Conservation (phyloP, 495 filamentous ascomycete genomes). For the Extremus antarcticus region DNA sequence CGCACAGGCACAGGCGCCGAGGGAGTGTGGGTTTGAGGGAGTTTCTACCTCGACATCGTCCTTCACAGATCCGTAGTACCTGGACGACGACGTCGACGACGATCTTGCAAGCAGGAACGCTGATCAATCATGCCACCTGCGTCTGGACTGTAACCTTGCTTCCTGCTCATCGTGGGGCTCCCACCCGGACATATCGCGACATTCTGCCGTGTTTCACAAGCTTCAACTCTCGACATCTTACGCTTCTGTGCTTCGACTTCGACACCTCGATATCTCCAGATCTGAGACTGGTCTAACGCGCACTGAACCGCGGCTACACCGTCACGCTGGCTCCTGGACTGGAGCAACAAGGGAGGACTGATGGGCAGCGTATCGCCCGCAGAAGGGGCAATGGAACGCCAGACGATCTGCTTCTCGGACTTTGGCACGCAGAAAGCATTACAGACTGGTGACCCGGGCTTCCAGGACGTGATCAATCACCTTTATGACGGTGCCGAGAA, state of each 20-base stretch:
- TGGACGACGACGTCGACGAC: too few relatives aligned
- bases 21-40: not conserved
- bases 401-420: slow-evolving; percentile 11
- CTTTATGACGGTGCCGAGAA: slow-evolving; percentile 46
- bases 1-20: not conserved
- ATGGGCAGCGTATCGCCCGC: not conserved
- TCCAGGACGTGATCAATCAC: slow-evolving; percentile 34
- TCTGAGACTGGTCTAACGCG: not conserved
- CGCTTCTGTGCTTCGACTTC: not conserved
- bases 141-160: not conserved
- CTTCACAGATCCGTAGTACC: too few relatives aligned
- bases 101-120: too few relatives aligned
- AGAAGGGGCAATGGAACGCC: slow-evolving; percentile 10
- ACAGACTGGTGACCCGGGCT: slow-evolving; percentile 37
- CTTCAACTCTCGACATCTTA: too few relatives aligned
- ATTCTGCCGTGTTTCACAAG: not conserved
- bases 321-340: not conserved
- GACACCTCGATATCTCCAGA: too few relatives aligned
- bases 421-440: slow-evolving; percentile 8
- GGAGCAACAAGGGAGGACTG: not conserved
- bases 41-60: too few relatives aligned
- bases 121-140: not conserved
- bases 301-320: not conserved
- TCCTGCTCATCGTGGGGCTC: not conserved
- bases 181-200: not conserved